Conservation (phyloP, 768 basidiomycete species). For the Naganishia vaughanmartiniae region DNA sequence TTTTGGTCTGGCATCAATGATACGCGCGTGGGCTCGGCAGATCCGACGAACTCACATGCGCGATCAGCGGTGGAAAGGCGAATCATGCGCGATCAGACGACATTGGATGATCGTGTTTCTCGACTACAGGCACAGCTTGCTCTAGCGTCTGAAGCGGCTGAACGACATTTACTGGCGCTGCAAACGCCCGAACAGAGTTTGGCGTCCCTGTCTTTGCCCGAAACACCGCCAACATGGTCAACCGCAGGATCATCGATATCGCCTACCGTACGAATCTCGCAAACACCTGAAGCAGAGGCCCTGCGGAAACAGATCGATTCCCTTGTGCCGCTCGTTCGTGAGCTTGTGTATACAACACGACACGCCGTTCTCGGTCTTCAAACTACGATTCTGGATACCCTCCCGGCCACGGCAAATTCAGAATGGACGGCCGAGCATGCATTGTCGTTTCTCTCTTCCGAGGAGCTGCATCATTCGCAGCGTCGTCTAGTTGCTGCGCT, state of each 20-base stretch:
- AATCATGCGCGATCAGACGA: not conserved
- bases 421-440: slow-evolving; percentile 10
- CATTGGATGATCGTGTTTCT: not conserved
- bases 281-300: slow-evolving; percentile 15
- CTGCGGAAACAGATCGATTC: slow-evolving; percentile 33
- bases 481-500: slow-evolving; percentile 73
- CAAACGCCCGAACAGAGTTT: slow-evolving; percentile 11
- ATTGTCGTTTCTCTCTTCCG: slow-evolving; percentile 26
- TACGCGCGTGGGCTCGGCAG: not conserved
- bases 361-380: slow-evolving; percentile 36
- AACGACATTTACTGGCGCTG: slow-evolving; percentile 11
- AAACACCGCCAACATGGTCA: not conserved
- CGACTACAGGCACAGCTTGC: slow-evolving; percentile 8
- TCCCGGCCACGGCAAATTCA: slow-evolving; percentile 15
- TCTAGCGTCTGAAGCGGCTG: not conserved
- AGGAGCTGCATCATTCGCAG: slow-evolving; percentile 44
- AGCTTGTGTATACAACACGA: slow-evolving; percentile 46
- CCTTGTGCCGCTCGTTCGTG: slow-evolving; percentile 41
- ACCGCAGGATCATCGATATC: not conserved
- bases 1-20: not conserved
- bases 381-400: slow-evolving; percentile 21
- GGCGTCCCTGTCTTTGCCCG: slow-evolving; percentile 7
- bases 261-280: not conserved
- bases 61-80: not conserved
- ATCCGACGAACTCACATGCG: not conserved